Evolutionary conservation across 192 early-diverging fungal genomes (phyloP).

Genomic region (Backusella sp.): DNA sequence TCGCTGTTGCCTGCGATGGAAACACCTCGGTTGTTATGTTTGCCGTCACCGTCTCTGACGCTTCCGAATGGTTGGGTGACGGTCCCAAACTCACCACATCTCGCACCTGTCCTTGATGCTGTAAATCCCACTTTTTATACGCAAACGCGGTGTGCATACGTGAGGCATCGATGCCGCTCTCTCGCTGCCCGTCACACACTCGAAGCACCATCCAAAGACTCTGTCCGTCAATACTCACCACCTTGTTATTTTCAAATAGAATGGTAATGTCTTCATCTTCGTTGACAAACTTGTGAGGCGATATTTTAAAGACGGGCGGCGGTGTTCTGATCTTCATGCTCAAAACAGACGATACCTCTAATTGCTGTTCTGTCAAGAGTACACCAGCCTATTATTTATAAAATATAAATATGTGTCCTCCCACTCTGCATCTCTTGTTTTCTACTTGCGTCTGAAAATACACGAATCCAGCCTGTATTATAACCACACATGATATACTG

Average conservation of each 20-base stretch:
- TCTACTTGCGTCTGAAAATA: constrained; percentile 46
- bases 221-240: constrained; percentile 56
- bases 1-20: constrained; percentile 9
- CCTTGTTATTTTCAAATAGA: constrained; percentile 45
- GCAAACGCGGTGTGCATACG: constrained; percentile 40
- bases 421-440: too few species aligned
- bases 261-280: constrained; percentile 57
- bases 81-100: constrained; percentile 50
- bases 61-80: neutral
- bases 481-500: constrained; percentile 53
- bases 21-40: neutral
- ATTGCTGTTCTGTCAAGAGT: constrained; percentile 45
- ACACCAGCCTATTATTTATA: constrained; percentile 40
- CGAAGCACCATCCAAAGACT: constrained; percentile 54
- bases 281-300: constrained; percentile 23
- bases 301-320: constrained; percentile 22
- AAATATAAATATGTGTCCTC: neutral
- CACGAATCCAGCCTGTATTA: constrained; percentile 52
- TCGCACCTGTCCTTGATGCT: constrained; percentile 39
- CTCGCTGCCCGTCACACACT: constrained; percentile 43
- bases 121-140: constrained; percentile 55
- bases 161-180: constrained; percentile 22
- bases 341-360: constrained; percentile 45
- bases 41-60: neutral
- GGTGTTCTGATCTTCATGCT: constrained; percentile 49